Evolutionary conservation across 495 filamentous ascomycete species (phyloP), one percentile per base, ranked within the genome.

Genomic region (Aspergillus cavernicola): DNA sequence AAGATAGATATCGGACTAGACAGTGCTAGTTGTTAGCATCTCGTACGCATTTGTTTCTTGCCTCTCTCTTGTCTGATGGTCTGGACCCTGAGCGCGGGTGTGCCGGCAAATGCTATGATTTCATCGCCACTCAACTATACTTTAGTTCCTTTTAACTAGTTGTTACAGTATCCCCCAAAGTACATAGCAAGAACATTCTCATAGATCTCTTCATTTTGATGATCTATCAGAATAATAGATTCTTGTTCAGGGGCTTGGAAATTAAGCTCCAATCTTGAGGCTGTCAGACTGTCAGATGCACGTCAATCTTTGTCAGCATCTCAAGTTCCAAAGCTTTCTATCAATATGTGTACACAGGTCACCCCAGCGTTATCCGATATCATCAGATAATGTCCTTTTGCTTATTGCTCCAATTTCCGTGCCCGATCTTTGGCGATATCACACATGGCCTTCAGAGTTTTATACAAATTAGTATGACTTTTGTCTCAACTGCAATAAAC

Each of bases 341-440:
- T 28, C 24, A 28, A 28, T n/a, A n/a, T n/a, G n/a, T n/a, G n/a
- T n/a, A n/a, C n/a, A n/a, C n/a, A n/a, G n/a, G n/a, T n/a, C n/a
- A n/a, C n/a, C n/a, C n/a, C n/a, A n/a, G n/a, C n/a, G n/a, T n/a
- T 29, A 29, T 29, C 26, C 26, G 26, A 5, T n/a, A 13, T 3
- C 7, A 11, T n/a, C 31, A 33, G 31, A 33, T 33, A 33, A n/a
- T 10, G 31, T 3, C 12, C 6, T 33, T 13, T 6, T 33, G 38
- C n/a, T 18, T 54, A 47, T 50, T 72, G 40, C 12, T n/a, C 63
- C 31, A 84, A 64, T 53, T 82, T 85, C 29, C 58, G 62, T 2
- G 77, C 83, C 15, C 83, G 77, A 54, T 86, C 83, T 40, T 75
- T 75, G 5, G 85, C 85, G 58, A 89, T 88, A 63, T 86, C 80